Base-by-base conservation (phyloP, 202 grass and related monocot genomes). In the Dendrocalamus latiflorus region DNA sequence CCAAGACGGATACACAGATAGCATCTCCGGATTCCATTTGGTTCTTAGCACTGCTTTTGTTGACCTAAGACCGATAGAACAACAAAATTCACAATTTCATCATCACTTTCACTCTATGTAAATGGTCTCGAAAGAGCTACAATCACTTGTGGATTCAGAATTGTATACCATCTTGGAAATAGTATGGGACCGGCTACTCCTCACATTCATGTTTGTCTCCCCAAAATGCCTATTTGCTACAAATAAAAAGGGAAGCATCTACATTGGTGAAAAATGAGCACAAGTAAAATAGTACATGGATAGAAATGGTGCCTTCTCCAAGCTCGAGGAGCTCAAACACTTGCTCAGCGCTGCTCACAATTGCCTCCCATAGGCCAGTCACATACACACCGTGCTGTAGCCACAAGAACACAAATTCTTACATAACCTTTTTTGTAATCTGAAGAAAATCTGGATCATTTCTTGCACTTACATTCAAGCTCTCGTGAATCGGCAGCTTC, bases 171-270 rank as follows among this genome's bases (percentile, higher is more conserved):
- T 99, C 71, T 91, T 89, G 51, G 96, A 96, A 81, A 96, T 99
- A 14, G 89, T 96, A 80, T 96, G 96, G 8, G 91, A 99, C 36
- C 89, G 65, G 64, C 96, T 99, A 55, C 96, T 99, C 44, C 93
- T 64, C 15, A 72, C 85, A 43, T 96, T 99, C 91, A 96, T 99
- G 68, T 92, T 96, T 44, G 96, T 99, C 86, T 99, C 91, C 51
- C 96, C 96, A 74, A 99, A 99, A 86, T 99, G 96, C 26, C 93
- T 93, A 87, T 99, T 96, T 24, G 42, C 96, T 99, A 79, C 22
- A 59, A 79, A 45, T n/a, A 22, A 70, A 70, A 24, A 30, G 24
- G 24, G 36, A 28, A 64, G 62, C 14, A 38, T 20, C 9, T 13
- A 44, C 56, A 57, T 17, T 68, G 53, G 1, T 68, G 43, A 20